A percentile compares a stretch with the other conserved stretches of the same genome.
phyloP scores from a whole-genome alignment of 2,329 filamentous ascomycete genomes.

The Diaporthe vexans region DNA sequence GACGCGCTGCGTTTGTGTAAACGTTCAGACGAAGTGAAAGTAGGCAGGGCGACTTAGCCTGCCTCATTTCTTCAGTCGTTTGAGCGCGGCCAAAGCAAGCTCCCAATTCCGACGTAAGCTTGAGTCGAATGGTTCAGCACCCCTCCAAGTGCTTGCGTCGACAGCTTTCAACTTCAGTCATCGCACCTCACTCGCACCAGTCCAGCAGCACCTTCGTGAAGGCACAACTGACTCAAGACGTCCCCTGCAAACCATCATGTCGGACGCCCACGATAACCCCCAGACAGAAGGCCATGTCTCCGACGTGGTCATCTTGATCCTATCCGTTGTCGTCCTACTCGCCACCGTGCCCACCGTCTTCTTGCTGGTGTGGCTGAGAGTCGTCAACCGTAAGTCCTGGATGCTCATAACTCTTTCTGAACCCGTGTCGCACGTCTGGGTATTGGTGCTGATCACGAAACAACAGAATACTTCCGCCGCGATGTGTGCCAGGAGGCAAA shows the following conservation, averaged over 20 bases:
- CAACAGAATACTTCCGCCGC: neutral
- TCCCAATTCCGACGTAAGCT: neutral
- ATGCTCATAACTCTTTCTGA: neutral
- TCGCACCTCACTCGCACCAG: neutral
- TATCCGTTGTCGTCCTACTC: neutral
- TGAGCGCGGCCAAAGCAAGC: neutral
- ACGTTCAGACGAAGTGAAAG: neutral
- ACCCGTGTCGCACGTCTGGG: neutral
- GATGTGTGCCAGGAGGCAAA: neutral
- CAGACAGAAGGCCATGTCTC: neutral
- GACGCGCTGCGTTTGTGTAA: neutral
- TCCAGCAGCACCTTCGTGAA: neutral
- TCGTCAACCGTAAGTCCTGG: neutral
- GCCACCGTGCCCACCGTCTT: neutral
- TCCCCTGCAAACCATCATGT: neutral
- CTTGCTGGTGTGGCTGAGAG: neutral
- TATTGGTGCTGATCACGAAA: neutral
- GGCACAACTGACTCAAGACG: neutral
- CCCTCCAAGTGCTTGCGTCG: neutral
- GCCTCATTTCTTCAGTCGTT: no score
- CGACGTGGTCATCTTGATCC: neutral
- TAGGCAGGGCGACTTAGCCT: neutral
- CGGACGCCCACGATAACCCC: neutral
- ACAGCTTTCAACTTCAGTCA: neutral
- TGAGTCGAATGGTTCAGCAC: neutral